Evolutionary conservation across 2,329 filamentous ascomycete species (phyloP), one percentile per base, ranked within the genome.

Genomic region (Phialophora macrospora): DNA sequence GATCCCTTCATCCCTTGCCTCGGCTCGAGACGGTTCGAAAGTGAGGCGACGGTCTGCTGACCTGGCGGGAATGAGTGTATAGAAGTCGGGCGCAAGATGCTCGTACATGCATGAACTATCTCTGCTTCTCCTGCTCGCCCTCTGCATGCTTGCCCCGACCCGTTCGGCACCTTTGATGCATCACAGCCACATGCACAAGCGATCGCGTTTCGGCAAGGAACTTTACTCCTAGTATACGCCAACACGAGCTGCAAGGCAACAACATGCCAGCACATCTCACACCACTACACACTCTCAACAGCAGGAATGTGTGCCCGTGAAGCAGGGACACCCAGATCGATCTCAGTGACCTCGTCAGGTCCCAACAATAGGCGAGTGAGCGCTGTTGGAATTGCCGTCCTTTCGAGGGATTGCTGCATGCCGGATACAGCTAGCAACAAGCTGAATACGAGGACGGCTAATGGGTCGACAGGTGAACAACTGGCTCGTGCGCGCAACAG

Each of bases 41-140:
- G 57, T 64, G 62, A 64, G 57, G 38, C 56, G 51, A 44, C n/a
- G 26, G 28, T 51, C 41, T 49, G 34, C 34, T 44, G 41, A 55
- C 48, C 17, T 48, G 48, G 26, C 49, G 22, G 9, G 24, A 51
- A 9, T 51, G 48, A 51, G 48, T 7, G n/a, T 30, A 17, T 55
- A 17, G 38, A 44, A 49, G 30, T 32, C 44, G 44, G 56, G 56
- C 56, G 44, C 17, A 49, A 55, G 26, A 55, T 34, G 51, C 51
- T 32, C 55, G 28, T 46, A 48, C 56, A 8, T 5, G 48, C 22
- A 51, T 26, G 48, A 44, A 44, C 38, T n/a, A 3, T 44, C 38
- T 41, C 34, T n/a, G 38, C 38, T 20, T 14, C 17, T 41, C 14
- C 38, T n/a, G 38, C 17, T 44, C 38, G 6, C 6, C 38, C 38